phyloP scores from a whole-genome alignment of 2,329 filamentous ascomycete species.

The Beauveria varroae region DNA sequence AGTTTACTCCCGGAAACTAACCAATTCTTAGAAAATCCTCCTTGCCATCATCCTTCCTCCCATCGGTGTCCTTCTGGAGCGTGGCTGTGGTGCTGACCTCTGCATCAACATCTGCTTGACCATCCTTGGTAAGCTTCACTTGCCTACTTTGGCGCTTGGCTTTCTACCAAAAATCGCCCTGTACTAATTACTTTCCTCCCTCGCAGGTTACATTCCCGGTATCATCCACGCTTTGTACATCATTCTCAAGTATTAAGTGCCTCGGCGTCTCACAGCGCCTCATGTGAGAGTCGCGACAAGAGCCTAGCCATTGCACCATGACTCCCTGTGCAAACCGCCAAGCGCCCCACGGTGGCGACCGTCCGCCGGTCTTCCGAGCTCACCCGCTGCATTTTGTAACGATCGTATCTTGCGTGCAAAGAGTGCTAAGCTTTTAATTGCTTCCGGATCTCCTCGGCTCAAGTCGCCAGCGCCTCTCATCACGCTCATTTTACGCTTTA shows the following conservation, averaged over 20 bases:
- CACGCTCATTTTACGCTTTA: background rate
- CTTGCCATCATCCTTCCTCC: conserved; percentile 85
- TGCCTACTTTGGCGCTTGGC: background rate
- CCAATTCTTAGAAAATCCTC: conserved; percentile 60
- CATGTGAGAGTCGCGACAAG: conserved; percentile 4
- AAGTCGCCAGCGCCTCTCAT: background rate
- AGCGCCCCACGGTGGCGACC: conserved; percentile 2
- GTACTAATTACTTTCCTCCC: background rate
- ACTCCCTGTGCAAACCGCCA: background rate
- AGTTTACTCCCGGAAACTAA: conserved; percentile 29
- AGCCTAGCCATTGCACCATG: background rate
- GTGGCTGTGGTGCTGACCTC: conserved; percentile 78
- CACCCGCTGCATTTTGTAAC: background rate
- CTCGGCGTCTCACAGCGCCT: background rate
- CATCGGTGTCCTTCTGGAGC: conserved; percentile 89
- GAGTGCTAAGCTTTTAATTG: background rate
- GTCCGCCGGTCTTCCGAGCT: background rate
- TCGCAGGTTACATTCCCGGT: conserved; percentile 57
- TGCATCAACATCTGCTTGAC: conserved; percentile 91
- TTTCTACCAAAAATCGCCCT: background rate
- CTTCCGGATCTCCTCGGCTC: background rate
- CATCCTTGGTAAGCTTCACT: conserved; percentile 47
- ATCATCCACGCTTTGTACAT: conserved; percentile 94
- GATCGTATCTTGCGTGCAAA: background rate
- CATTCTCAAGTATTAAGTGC: conserved; percentile 72